These are phyloP conservation scores for Candida patagonica DNA, from an alignment of 805 yeast genomes.

Conservation along the genomic window DNA sequence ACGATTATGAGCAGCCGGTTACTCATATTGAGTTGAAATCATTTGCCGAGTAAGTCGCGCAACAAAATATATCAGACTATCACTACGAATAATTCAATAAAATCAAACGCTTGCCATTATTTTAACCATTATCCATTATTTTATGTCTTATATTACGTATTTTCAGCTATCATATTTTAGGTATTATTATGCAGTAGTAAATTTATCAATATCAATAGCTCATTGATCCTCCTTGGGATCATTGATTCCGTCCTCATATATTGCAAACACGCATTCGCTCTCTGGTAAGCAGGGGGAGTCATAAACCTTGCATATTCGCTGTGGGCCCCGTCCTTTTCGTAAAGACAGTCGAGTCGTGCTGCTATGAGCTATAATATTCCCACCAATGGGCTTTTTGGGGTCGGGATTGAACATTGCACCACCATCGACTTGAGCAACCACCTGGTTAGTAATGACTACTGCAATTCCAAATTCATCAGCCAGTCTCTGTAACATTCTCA, in stretches of 20 bases:
- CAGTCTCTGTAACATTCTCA: slow-evolving; percentile 82
- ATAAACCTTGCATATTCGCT: slow-evolving; percentile 86
- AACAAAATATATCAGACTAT: too few relatives aligned
- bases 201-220: too few relatives aligned
- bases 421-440: slow-evolving; percentile 95
- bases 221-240: slow-evolving; percentile 71
- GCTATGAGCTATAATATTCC: slow-evolving; percentile 93
- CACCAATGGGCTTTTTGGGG: slow-evolving; percentile 98
- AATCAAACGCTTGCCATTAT: too few relatives aligned
- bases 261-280: slow-evolving; percentile 89
- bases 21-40: slow-evolving; percentile 44
- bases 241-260: slow-evolving; percentile 93
- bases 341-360: slow-evolving; percentile 89
- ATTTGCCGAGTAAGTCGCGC: slow-evolving; percentile 30
- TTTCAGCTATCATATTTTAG: too few relatives aligned
- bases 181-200: too few relatives aligned
- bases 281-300: slow-evolving; percentile 97
- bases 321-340: slow-evolving; percentile 85
- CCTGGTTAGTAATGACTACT: slow-evolving; percentile 91
- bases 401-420: slow-evolving; percentile 78
- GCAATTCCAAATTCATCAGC: slow-evolving; percentile 99
- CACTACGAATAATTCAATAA: too few relatives aligned
- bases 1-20: slow-evolving; percentile 9
- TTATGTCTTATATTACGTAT: too few relatives aligned
- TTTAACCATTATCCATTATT: too few relatives aligned